Conservation (phyloP, 768 basidiomycete species). For the Sarcodon sp. region DNA sequence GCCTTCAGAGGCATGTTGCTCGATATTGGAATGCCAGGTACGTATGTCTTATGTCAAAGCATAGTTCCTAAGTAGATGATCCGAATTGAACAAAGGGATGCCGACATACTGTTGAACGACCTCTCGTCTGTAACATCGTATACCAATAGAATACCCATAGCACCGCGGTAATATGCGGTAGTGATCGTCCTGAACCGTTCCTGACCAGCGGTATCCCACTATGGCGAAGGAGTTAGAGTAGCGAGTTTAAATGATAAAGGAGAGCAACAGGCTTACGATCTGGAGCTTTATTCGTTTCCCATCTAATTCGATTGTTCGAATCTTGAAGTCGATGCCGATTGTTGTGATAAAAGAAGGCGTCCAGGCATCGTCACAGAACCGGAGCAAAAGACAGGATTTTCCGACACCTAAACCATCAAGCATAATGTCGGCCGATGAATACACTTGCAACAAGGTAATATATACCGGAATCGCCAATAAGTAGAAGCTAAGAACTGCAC, state of each 20-base stretch:
- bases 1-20: conserved; percentile 96
- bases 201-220: conserved; percentile 99
- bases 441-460: background rate
- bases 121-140: conserved; percentile 95
- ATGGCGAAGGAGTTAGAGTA: conserved; percentile 2
- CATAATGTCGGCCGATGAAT: background rate
- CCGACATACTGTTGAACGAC: conserved; percentile 82
- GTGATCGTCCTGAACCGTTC: conserved; percentile 98
- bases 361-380: conserved; percentile 99
- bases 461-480: conserved; percentile 91
- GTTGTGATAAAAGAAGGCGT: conserved; percentile 99
- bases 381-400: conserved; percentile 89
- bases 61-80: background rate
- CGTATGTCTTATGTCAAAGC: conserved; percentile 63
- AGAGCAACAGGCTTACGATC: conserved; percentile 49
- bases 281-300: conserved; percentile 98
- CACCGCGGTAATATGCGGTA: conserved; percentile 97
- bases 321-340: conserved; percentile 99
- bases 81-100: conserved; percentile 6
- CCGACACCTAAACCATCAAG: conserved; percentile 57
- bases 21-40: conserved; percentile 96
- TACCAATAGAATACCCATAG: conserved; percentile 97
- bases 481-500: conserved; percentile 51
- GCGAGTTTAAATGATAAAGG: background rate
- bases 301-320: conserved; percentile 95